Base-by-base conservation (phyloP, 2,329 filamentous ascomycete species). In the Aspergillus ochraceus region DNA sequence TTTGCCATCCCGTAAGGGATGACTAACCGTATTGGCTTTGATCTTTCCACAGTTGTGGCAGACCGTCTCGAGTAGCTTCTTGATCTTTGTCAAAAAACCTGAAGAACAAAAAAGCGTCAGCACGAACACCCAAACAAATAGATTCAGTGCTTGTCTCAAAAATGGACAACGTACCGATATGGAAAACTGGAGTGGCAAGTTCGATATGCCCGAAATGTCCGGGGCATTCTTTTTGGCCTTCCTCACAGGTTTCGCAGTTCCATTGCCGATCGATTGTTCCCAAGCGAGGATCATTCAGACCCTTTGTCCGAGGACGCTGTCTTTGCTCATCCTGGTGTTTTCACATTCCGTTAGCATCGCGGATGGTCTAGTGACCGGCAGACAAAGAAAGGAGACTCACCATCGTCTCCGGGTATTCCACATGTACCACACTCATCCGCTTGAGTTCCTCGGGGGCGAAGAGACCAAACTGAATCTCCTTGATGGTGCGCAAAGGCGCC, bases 181-280 rank as follows among this genome's bases (percentile, higher is more conserved):
- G 95, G 78, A 90, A 99, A 70, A 99, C 95, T 58, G 96, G 95
- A 74, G 92, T 93, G 47, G 95, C 93, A 68, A 99, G 85, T 80
- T 99, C 96, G 71, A 99, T 99, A 79, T 99, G 96, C 65, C 95
- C 95, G 76, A 99, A 99, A 77, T 99, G 95, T 61, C 95, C 95
- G 60, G 95, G 94, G 77, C 95, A 99, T 76, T 97, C 92, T 65
- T 90, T 89, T 86, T 97, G 97, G 73, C 91, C 90, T 79, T 99
- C 93, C 66, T 93, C 90, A 79, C 95, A 99, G 52, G 96, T 98
- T 73, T 90, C 93, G 82, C 95, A 99, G 78, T 92, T 92, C 82
- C 92, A 96, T 74, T 92, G 90, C 66, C 95, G 89, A 77, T 99
- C 96, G 76, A 99, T 97, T 53, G 95, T 97, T 60, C 95, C 95